These are phyloP conservation scores for Omphalotus olearius DNA, from an alignment of 1,284 basidiomycete genomes.

Conservation along the genomic window DNA sequence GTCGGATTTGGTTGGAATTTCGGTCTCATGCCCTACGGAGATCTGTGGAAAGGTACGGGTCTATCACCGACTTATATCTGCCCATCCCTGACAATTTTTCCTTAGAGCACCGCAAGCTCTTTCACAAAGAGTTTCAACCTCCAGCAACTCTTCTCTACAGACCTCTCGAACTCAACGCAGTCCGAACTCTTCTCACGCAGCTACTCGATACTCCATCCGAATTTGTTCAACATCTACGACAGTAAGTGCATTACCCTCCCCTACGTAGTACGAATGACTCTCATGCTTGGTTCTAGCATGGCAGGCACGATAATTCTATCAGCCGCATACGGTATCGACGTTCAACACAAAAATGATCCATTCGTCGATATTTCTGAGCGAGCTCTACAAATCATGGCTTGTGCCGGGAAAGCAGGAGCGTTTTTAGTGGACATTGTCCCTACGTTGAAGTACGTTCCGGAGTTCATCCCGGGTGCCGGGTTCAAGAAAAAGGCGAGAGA, in stretches of 20 bases:
- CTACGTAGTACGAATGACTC: too few species aligned
- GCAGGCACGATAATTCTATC: conserved; percentile 13
- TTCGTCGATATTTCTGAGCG: conserved; percentile 6
- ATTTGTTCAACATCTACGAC: conserved; percentile 38
- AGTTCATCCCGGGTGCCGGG: conserved; percentile 11
- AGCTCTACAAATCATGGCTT: neutral
- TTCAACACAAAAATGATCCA: conserved; percentile 7
- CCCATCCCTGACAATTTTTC: conserved; percentile 1
- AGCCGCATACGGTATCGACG: conserved; percentile 15
- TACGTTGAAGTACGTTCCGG: conserved; percentile 11
- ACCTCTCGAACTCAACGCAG: neutral
- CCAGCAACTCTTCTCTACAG: conserved; percentile 3
- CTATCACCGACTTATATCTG: neutral
- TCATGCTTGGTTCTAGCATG: conserved; percentile 14
- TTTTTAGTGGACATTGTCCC: conserved; percentile 14
- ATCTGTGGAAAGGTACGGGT: neutral
- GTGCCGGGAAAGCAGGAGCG: conserved; percentile 1
- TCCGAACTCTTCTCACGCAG: conserved; percentile 27
- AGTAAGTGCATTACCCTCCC: conserved; percentile 26
- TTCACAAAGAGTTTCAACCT: conserved; percentile 31
- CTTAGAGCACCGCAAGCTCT: conserved; percentile 33
- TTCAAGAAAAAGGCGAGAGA: conserved; percentile 11
- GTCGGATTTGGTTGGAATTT: conserved; percentile 36
- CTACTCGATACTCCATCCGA: conserved; percentile 32
- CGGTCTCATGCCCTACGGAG: conserved; percentile 33